Evolutionary conservation across 1,284 basidiomycete genomes (phyloP).

Genomic region (Moesziomyces sp.): DNA sequence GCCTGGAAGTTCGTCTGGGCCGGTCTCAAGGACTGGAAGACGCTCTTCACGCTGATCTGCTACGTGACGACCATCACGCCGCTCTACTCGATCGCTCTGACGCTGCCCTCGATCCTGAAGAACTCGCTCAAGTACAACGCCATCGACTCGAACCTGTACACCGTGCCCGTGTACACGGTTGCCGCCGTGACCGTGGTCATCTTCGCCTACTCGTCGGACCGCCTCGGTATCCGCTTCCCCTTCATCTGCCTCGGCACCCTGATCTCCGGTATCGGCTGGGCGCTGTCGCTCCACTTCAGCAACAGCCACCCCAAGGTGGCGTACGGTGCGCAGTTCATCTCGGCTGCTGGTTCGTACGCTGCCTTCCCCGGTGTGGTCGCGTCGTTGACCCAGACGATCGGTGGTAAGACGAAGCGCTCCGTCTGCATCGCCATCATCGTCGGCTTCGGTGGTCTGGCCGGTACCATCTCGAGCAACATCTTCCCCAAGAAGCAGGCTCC

Average conservation of each 20-base stretch:
- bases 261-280: constrained; percentile 55
- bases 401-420: constrained; percentile 54
- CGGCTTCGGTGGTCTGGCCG: constrained; percentile 54
- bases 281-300: constrained; percentile 39
- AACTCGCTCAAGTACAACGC: constrained; percentile 55
- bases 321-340: constrained; percentile 57
- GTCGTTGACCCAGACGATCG: constrained; percentile 49
- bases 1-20: constrained; percentile 53
- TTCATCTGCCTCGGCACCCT: constrained; percentile 50
- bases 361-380: constrained; percentile 55
- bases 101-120: constrained; percentile 57
- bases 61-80: constrained; percentile 57
- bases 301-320: constrained; percentile 36
- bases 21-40: constrained; percentile 60
- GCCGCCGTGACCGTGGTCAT: constrained; percentile 66
- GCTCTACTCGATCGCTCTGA: constrained; percentile 58
- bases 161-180: constrained; percentile 70
- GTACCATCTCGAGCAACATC: constrained; percentile 56
- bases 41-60: constrained; percentile 51
- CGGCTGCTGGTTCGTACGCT: constrained; percentile 54
- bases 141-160: constrained; percentile 65
- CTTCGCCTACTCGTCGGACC: constrained; percentile 51
- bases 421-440: constrained; percentile 56
- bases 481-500: constrained; percentile 52
- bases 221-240: constrained; percentile 37